phyloP scores from a whole-genome alignment of 495 filamentous ascomycete species.

The Hypoxylon rickii region DNA sequence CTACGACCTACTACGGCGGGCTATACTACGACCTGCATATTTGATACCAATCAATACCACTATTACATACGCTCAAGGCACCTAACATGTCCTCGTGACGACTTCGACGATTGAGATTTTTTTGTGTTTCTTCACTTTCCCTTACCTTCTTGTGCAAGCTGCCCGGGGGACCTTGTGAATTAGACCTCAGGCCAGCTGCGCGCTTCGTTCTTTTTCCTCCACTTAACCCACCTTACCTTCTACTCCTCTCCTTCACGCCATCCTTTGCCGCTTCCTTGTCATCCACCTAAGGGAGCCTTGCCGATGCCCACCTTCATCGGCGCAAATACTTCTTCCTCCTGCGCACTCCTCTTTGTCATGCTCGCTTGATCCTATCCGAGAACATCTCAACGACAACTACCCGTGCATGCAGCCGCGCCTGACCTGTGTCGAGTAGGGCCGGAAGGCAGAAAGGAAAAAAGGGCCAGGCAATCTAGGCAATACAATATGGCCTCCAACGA shows the following conservation, averaged over 20 bases:
- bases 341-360: constrained; percentile 25
- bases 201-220: background rate
- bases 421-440: constrained; percentile 5
- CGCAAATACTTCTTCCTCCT: constrained; percentile 7
- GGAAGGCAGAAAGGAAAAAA: constrained; percentile 11
- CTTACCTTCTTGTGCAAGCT: background rate
- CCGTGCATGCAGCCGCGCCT: constrained; percentile 26
- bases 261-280: background rate
- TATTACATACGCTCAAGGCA: constrained; percentile 9
- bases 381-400: constrained; percentile 1
- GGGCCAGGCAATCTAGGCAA: too few species aligned
- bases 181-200: background rate
- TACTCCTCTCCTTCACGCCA: background rate
- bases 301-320: constrained; percentile 14
- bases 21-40: too few species aligned
- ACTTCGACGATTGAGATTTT: constrained; percentile 16
- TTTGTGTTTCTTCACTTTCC: constrained; percentile 8
- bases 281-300: background rate
- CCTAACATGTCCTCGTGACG: constrained; percentile 34
- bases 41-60: too few species aligned
- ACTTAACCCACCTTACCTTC: background rate
- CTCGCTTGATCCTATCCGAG: background rate
- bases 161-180: background rate
- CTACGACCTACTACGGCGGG: too few species aligned
- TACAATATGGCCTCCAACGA: constrained; percentile 31